Evolutionary conservation across 768 basidiomycete species (phyloP).

Genomic region (Kwoniella bestiolae): DNA sequence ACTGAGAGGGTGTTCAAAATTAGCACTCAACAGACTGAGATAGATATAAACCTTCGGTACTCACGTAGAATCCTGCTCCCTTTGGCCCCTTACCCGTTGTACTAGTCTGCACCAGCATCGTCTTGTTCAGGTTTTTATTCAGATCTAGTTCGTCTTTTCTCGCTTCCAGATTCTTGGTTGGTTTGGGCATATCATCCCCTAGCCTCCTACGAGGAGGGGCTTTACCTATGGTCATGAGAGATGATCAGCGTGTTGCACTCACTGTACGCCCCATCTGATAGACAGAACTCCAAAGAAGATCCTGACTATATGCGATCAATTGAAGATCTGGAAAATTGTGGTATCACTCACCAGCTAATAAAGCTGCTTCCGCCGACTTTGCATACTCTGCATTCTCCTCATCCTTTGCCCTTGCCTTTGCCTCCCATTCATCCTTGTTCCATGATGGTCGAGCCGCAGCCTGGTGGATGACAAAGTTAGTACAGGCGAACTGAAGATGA

Average conservation of each 20-base stretch:
- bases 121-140: slow-evolving; percentile 93
- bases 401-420: slow-evolving; percentile 57
- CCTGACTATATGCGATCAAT: not conserved
- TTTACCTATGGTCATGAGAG: slow-evolving; percentile 67
- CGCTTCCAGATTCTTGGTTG: slow-evolving; percentile 89
- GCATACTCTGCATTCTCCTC: slow-evolving; percentile 78
- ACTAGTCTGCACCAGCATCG: slow-evolving; percentile 79
- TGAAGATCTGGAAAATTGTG: not conserved
- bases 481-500: not conserved
- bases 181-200: slow-evolving; percentile 79
- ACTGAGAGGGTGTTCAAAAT: slow-evolving; percentile 56
- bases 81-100: slow-evolving; percentile 63
- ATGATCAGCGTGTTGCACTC: not conserved
- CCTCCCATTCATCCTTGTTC: slow-evolving; percentile 74
- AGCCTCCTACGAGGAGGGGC: slow-evolving; percentile 20
- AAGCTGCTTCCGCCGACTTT: slow-evolving; percentile 61
- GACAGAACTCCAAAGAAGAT: slow-evolving; percentile 59
- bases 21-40: not conserved
- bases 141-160: slow-evolving; percentile 83
- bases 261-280: slow-evolving; percentile 71
- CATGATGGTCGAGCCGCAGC: slow-evolving; percentile 70
- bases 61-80: slow-evolving; percentile 80
- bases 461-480: not conserved
- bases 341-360: slow-evolving; percentile 58
- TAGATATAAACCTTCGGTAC: slow-evolving; percentile 25